Evolutionary conservation across 768 basidiomycete species (phyloP), one percentile per base, ranked within the genome.

Genomic region (Suillus cothurnatus): DNA sequence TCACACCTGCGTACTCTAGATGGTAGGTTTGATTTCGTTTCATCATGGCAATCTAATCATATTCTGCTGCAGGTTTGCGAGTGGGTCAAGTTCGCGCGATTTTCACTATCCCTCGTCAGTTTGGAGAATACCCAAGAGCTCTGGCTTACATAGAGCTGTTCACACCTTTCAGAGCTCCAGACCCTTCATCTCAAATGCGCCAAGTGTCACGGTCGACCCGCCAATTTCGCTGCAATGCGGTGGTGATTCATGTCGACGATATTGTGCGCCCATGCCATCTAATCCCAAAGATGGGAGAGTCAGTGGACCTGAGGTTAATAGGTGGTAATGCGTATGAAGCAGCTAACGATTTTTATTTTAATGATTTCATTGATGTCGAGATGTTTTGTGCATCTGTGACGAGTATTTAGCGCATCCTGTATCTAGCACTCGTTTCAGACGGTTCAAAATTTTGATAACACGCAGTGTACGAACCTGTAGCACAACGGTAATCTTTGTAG

Each of bases 101-200:
- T 19, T 69, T 72, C 52, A 61, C 38, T 4, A 17, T 68, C 2
- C 63, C 70, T 26, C 38, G 4, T 1, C 34, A 63, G 36, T 57
- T 66, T n/a, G 69, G 63, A 3, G 6, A 57, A 12, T 58, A 56
- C 26, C 26, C 65, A 4, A 65, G 61, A n/a, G 66, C 66, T 3
- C 66, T 75, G 6, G 69, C 73, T 1, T 76, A 75, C 58, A 61
- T 74, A 28, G 69, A 76, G 23, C 72, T 69, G 71, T 75, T 70
- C 58, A 73, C 65, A 1, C 59, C 68, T 2, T 61, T 74, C 58
- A 39, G 28, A 41, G n/a, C 32, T 8, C 53, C 52, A 9, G 60
- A 65, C 50, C 23, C 61, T 21, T 32, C 45, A 12, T 28, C 47
- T 26, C 9, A n/a, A 12, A 65, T 61, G 60, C 19, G 38, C 14